Percentiles rank a stretch among this genome's conserved stretches.
These are phyloP conservation scores for Mortierella sp. DNA, from an alignment of 371 early-diverging fungal genomes.

Conservation along the genomic window DNA sequence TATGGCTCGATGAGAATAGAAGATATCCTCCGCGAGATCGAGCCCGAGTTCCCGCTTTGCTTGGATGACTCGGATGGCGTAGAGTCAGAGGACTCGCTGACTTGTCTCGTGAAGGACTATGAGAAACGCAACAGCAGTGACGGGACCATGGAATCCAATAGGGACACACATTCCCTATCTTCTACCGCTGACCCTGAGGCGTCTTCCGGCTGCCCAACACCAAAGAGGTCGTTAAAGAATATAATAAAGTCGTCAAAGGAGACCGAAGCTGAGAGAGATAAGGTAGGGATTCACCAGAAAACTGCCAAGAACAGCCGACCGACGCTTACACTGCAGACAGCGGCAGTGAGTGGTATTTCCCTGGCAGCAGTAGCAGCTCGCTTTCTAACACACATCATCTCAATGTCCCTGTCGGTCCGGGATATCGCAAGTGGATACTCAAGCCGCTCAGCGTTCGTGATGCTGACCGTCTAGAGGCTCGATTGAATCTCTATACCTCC, in stretches of 20 bases:
- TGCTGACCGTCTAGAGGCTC: slow-evolving; percentile 45
- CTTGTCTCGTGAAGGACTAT: slow-evolving; percentile 17
- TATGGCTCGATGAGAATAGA: slow-evolving; percentile 17
- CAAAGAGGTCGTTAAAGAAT: slow-evolving; percentile 6
- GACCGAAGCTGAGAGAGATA: background rate
- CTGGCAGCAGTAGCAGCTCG: slow-evolving; percentile 8
- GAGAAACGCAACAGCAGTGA: slow-evolving; percentile 14
- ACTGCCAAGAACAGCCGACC: slow-evolving; percentile 1
- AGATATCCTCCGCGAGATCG: slow-evolving; percentile 24
- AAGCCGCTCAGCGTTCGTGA: slow-evolving; percentile 51
- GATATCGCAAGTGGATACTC: slow-evolving; percentile 53
- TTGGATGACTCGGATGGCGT: slow-evolving; percentile 11
- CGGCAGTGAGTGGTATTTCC: slow-evolving; percentile 24
- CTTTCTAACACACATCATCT: slow-evolving; percentile 13
- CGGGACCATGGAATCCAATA: background rate
- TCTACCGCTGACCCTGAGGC: too few relatives aligned
- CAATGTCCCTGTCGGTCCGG: slow-evolving; percentile 40
- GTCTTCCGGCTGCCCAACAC: too few relatives aligned
- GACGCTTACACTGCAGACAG: slow-evolving; percentile 29
- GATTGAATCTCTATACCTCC: slow-evolving; percentile 33
- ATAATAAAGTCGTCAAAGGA: background rate
- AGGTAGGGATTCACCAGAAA: background rate
- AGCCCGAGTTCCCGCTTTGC: slow-evolving; percentile 29
- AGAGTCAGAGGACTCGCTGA: slow-evolving; percentile 37
- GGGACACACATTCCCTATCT: background rate